A percentile compares a stretch with the other conserved stretches of the same genome.
phyloP scores from a whole-genome alignment of 2,329 filamentous ascomycete species.

The Ceratocystis alfenasii region DNA sequence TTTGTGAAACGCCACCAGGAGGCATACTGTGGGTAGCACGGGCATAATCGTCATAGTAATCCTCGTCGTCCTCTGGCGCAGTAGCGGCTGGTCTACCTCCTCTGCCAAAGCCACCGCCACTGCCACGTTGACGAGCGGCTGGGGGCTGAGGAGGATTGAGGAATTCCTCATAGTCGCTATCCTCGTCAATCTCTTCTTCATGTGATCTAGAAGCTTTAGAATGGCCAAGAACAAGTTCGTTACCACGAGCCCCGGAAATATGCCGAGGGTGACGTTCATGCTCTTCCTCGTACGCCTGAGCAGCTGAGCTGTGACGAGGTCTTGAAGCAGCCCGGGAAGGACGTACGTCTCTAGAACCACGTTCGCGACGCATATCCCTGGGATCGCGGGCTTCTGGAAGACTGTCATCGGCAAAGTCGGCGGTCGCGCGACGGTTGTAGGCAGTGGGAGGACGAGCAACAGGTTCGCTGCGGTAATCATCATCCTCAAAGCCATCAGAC shows the following conservation, averaged over 20 bases:
- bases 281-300: slow-evolving; percentile 12
- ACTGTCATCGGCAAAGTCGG: not conserved
- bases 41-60: slow-evolving; percentile 16
- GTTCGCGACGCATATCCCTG: not conserved
- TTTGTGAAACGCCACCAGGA: slow-evolving; percentile 6
- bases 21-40: slow-evolving; percentile 13
- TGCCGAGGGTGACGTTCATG: slow-evolving; percentile 3
- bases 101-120: not conserved
- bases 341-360: slow-evolving; percentile 5
- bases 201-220: not conserved
- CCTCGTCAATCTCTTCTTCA: slow-evolving; percentile 21
- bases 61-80: slow-evolving; percentile 14
- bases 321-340: slow-evolving; percentile 15
- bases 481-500: slow-evolving; percentile 5
- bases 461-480: slow-evolving; percentile 15
- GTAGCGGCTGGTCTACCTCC: slow-evolving; percentile 10
- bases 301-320: slow-evolving; percentile 11
- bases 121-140: slow-evolving; percentile 7
- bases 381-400: slow-evolving; percentile 4
- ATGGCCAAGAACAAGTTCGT: slow-evolving; percentile 18
- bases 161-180: slow-evolving; percentile 14
- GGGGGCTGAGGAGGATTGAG: not conserved
- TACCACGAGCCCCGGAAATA: slow-evolving; percentile 10
- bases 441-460: slow-evolving; percentile 7
- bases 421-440: slow-evolving; percentile 12